These are phyloP conservation scores for Eimeria necatrix DNA, from an alignment of 169 alveolate genomes.

Conservation along the genomic window DNA sequence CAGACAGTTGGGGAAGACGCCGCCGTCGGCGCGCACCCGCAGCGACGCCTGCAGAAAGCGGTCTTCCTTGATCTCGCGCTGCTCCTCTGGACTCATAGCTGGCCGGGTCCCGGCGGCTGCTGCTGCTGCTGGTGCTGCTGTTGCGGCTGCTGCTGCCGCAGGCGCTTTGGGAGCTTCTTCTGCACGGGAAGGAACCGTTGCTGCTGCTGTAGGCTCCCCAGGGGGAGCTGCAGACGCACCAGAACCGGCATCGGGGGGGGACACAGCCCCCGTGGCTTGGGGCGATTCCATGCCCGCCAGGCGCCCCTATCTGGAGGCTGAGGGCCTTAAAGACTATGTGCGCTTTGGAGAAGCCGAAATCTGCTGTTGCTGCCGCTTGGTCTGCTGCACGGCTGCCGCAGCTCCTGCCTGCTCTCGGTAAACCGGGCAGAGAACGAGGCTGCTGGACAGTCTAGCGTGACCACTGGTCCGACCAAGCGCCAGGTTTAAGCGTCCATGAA, in stretches of 20 bases:
- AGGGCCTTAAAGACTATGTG: neutral
- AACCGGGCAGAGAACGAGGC: neutral
- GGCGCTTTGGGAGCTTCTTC: neutral
- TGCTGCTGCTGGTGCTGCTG: neutral
- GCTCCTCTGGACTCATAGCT: neutral
- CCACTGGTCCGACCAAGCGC: neutral
- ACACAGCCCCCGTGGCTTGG: conserved; percentile 15
- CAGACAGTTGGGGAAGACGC: conserved; percentile 17
- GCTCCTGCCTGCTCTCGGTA: neutral
- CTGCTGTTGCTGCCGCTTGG: neutral
- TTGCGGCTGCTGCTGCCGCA: neutral
- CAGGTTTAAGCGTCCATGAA: neutral
- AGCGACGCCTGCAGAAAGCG: conserved; percentile 33
- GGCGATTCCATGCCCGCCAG: conserved; percentile 2
- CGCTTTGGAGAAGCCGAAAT: neutral
- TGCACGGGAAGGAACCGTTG: no score
- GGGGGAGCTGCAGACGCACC: neutral
- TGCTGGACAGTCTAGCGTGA: neutral
- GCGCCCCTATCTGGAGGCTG: neutral
- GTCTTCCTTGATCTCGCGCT: neutral
- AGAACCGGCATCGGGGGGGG: neutral
- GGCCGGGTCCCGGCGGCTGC: neutral
- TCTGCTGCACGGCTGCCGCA: neutral
- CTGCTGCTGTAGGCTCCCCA: neutral
- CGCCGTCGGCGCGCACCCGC: conserved; percentile 4